These are phyloP conservation scores for Fusarium odoratissimum DNA, from an alignment of 2,329 filamentous ascomycete genomes.

Conservation along the genomic window DNA sequence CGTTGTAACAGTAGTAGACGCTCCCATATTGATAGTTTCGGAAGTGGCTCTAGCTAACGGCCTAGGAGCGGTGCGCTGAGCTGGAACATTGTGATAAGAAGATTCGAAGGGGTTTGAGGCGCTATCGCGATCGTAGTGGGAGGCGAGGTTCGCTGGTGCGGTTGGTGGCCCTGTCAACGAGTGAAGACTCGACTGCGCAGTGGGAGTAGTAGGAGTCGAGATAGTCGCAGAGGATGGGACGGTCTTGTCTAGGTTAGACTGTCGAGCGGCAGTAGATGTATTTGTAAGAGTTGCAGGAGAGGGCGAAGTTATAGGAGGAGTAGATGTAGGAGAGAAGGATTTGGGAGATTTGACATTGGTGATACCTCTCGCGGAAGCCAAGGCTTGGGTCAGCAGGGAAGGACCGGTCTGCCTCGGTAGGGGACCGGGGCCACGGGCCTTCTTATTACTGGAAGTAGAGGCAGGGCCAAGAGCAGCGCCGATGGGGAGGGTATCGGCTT, in stretches of 20 bases:
- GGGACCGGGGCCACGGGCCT: constrained; percentile 54
- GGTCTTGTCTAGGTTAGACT: constrained; percentile 27
- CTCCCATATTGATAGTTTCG: constrained; percentile 48
- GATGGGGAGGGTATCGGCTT: constrained; percentile 22
- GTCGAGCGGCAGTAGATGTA: constrained; percentile 14
- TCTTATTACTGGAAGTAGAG: constrained; percentile 54
- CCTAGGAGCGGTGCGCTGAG: constrained; percentile 50
- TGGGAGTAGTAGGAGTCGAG: constrained; percentile 21
- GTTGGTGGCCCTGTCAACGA: constrained; percentile 18
- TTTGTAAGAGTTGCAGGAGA: constrained; percentile 12
- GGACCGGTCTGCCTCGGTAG: constrained; percentile 61
- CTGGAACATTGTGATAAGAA: constrained; percentile 50
- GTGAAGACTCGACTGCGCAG: constrained; percentile 10
- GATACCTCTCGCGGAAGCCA: constrained; percentile 69
- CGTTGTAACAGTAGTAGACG: constrained; percentile 49
- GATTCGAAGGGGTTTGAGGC: constrained; percentile 18
- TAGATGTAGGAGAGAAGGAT: constrained; percentile 24
- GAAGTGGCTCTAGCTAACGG: constrained; percentile 53
- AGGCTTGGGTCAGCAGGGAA: constrained; percentile 67
- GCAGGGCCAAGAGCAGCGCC: constrained; percentile 13
- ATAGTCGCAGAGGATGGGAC: constrained; percentile 16
- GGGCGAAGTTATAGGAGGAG: constrained; percentile 27
- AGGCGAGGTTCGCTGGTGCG: constrained; percentile 17
- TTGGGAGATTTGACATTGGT: constrained; percentile 32
- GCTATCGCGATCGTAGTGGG: constrained; percentile 39